Evolutionary conservation across 495 filamentous ascomycete species (phyloP), one percentile per base, ranked within the genome.

Genomic region (Penicillium maclennaniae): DNA sequence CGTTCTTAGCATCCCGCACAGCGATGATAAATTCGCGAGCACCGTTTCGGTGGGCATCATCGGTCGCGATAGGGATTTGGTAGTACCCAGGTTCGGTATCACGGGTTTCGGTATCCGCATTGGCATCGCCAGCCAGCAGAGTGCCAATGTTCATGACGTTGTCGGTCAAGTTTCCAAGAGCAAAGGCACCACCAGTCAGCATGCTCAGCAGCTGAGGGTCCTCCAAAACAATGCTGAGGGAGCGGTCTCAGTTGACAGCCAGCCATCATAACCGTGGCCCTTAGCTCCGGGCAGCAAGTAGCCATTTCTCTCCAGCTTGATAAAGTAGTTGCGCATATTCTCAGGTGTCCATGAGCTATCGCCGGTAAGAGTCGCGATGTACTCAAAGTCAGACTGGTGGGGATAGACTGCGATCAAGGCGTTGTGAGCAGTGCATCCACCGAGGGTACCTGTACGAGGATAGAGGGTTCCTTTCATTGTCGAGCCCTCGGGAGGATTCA

Each of bases 191-290:
- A 2, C 75, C 78, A 0, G 74, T 58, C 2, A 82, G 54, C 23
- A 80, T 34, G 43, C 69, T 74, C 7, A 83, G 56, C 5, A 86
- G 63, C 50, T 81, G 80, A 0, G 73, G 60, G 36, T 86, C 81
- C 31, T 72, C 51, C 10, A 80, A 58, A 2, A 79, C 71, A 34
- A 83, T 60, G 15, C 59, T 71, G 4, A 80, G 50, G 5, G 78
- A 0, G 80, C 73, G 6, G 72, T 55, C 21, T 76, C 74, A 1
- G 76, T 82, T 16, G 62, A 49, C 17, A 86, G 63, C 79, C 79
- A 88, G 19, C 85, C 83, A 37, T 74, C 61, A 46, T 69, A 76
- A n/a, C 84, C 84, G 60, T 87, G 84, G 26, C 78, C 80, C 0
- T 59, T 46, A 2, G 51, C 43, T 1, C 68, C 59, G 7, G 70